Conservation (phyloP, 228 moss, liverwort and hornwort species). For the Sphagnum magellanicum region DNA sequence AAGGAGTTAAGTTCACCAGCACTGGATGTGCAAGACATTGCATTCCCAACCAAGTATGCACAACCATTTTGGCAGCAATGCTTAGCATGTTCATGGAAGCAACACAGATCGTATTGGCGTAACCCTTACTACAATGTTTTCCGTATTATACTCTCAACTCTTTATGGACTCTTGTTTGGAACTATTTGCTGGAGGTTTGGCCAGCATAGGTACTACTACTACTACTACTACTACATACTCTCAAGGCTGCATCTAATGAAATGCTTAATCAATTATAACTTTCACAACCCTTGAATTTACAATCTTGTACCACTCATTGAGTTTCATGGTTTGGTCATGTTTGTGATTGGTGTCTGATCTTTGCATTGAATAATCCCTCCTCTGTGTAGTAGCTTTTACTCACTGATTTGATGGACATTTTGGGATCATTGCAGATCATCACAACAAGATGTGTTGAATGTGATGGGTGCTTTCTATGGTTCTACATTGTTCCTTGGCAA, state of each 20-base stretch:
- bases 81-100: constrained; percentile 83
- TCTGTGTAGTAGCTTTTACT: too few species aligned
- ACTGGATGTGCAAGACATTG: constrained; percentile 54
- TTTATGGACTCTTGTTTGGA: constrained; percentile 66
- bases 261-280: too few species aligned
- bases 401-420: too few species aligned
- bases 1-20: constrained; percentile 58
- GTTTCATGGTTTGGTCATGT: too few species aligned
- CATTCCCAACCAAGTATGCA: constrained; percentile 60
- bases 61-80: constrained; percentile 68
- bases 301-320: too few species aligned
- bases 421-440: constrained; percentile 29
- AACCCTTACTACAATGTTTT: constrained; percentile 89
- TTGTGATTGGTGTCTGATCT: too few species aligned
- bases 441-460: constrained; percentile 77
- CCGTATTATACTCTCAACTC: constrained; percentile 63
- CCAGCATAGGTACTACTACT: constrained; percentile 19
- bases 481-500: constrained; percentile 85
- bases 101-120: constrained; percentile 86
- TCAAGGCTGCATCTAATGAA: too few species aligned
- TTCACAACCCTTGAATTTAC: constrained; percentile 1
- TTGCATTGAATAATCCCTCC: too few species aligned
- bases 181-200: constrained; percentile 85
- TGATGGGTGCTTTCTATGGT: constrained; percentile 94
- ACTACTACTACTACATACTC: too few species aligned